Evolutionary conservation across 768 basidiomycete genomes (phyloP).

Genomic region (Boletus pseudopeckii): DNA sequence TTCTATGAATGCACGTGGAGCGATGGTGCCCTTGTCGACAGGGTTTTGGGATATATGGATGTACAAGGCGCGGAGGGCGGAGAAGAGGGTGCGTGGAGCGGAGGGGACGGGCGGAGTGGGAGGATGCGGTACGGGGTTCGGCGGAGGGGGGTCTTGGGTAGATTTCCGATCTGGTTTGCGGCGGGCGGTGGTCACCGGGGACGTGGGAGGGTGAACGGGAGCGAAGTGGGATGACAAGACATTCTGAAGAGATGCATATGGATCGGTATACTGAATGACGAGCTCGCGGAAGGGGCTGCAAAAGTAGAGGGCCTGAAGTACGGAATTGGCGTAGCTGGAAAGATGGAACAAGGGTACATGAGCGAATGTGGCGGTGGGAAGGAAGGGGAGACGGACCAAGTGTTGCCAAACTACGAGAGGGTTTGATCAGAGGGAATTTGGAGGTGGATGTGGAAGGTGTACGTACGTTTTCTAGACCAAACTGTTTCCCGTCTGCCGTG

Average conservation of each 20-base stretch:
- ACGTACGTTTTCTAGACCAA: constrained; percentile 96
- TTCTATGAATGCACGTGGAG: constrained; percentile 88
- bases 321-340: constrained; percentile 94
- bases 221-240: constrained; percentile 25
- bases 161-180: constrained; percentile 59
- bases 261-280: constrained; percentile 65
- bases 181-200: constrained; percentile 36
- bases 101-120: constrained; percentile 48
- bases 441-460: not conserved
- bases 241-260: constrained; percentile 39
- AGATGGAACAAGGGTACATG: constrained; percentile 13
- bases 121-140: constrained; percentile 26
- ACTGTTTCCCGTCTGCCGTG: constrained; percentile 74
- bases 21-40: constrained; percentile 76
- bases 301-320: constrained; percentile 95
- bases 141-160: constrained; percentile 32
- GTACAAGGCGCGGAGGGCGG: constrained; percentile 92
- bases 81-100: constrained; percentile 74
- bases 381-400: constrained; percentile 57
- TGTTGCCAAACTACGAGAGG: constrained; percentile 83
- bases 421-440: constrained; percentile 5
- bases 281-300: constrained; percentile 92
- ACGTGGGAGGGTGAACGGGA: constrained; percentile 21
- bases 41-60: constrained; percentile 77
- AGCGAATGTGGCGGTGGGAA: constrained; percentile 11